phyloP scores from a whole-genome alignment of 2,329 filamentous ascomycete species.

The Penicillium sp. region DNA sequence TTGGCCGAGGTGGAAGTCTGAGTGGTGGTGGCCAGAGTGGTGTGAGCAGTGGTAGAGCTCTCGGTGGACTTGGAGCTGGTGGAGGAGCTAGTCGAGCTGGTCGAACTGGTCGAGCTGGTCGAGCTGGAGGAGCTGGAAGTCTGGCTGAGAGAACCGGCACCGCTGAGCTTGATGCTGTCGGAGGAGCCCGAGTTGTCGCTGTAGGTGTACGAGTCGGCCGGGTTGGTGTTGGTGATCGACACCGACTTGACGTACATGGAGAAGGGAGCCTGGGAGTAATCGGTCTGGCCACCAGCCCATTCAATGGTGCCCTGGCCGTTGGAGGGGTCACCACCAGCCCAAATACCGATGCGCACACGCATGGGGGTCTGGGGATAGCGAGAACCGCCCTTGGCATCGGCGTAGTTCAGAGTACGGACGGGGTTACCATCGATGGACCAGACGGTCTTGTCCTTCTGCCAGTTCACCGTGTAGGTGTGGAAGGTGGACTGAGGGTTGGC shows the following conservation, averaged over 20 bases:
- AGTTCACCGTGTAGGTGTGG: slow-evolving; percentile 63
- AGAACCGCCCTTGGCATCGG: slow-evolving; percentile 62
- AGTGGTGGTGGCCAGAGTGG: slow-evolving; percentile 23
- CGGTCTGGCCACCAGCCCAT: slow-evolving; percentile 73
- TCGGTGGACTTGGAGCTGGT: slow-evolving; percentile 16
- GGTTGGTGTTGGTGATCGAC: slow-evolving; percentile 62
- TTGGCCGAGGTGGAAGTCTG: slow-evolving; percentile 19
- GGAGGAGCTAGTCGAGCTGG: slow-evolving; percentile 15
- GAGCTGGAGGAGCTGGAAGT: slow-evolving; percentile 18
- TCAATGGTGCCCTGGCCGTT: slow-evolving; percentile 60
- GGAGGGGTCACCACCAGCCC: slow-evolving; percentile 65
- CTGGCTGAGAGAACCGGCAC: slow-evolving; percentile 21
- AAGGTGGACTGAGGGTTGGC: slow-evolving; percentile 59
- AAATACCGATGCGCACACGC: slow-evolving; percentile 72
- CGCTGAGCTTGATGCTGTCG: slow-evolving; percentile 64
- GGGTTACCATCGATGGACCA: slow-evolving; percentile 69
- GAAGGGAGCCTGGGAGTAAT: slow-evolving; percentile 71
- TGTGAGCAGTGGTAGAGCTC: slow-evolving; percentile 19
- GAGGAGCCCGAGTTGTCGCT: slow-evolving; percentile 66
- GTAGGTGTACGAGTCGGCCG: slow-evolving; percentile 69
- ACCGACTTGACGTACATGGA: slow-evolving; percentile 74
- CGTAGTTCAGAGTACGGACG: slow-evolving; percentile 67
- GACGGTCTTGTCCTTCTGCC: slow-evolving; percentile 67
- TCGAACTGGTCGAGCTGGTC: slow-evolving; percentile 16
- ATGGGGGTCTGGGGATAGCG: slow-evolving; percentile 76